These are phyloP conservation scores for Lactifluus echinatus DNA, from an alignment of 768 basidiomycete species.

Conservation along the genomic window DNA sequence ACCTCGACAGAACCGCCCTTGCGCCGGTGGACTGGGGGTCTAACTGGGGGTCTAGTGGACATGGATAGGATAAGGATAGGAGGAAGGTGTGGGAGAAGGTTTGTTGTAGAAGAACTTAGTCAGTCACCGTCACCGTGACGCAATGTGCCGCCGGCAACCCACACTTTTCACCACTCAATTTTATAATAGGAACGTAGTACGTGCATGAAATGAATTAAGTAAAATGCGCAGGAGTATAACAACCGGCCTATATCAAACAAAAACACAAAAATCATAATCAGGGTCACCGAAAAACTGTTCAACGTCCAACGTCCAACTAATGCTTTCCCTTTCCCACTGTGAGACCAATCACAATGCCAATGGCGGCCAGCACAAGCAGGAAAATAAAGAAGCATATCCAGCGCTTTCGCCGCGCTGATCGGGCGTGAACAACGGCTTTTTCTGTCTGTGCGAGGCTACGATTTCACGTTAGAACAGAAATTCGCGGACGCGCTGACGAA, in stretches of 20 bases:
- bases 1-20: slow-evolving; percentile 53
- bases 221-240: slow-evolving; percentile 1
- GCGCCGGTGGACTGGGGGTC: slow-evolving; percentile 26
- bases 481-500: not conserved
- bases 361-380: slow-evolving; percentile 44
- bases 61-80: no score
- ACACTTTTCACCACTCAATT: not conserved
- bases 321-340: slow-evolving; percentile 20
- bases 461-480: not conserved
- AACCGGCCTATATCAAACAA: no score
- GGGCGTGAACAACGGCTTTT: slow-evolving; percentile 58
- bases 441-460: slow-evolving; percentile 52
- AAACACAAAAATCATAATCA: slow-evolving; percentile 10
- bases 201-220: slow-evolving; percentile 9
- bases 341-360: slow-evolving; percentile 53
- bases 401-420: slow-evolving; percentile 66
- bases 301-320: slow-evolving; percentile 10
- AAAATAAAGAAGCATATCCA: slow-evolving; percentile 77
- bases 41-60: slow-evolving; percentile 17
- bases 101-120: no score
- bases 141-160: no score
- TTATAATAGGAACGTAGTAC: no score
- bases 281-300: no score
- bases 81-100: no score
- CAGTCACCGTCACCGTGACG: no score